A percentile compares a stretch with the other conserved stretches of the same genome.
Conservation (phyloP, 116 monocot species). For the Zostera marina region DNA sequence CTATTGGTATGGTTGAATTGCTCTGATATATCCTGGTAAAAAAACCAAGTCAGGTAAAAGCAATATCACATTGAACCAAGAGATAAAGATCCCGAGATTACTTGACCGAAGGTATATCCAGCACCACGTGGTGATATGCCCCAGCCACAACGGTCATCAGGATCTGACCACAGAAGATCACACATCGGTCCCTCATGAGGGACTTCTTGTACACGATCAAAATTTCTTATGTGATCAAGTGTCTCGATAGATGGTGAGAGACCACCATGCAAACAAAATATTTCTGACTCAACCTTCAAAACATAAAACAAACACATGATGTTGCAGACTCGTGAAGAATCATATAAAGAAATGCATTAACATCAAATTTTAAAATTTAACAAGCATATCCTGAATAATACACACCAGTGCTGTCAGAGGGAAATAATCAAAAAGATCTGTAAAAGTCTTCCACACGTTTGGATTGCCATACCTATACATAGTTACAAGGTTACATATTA, state of each 20-base stretch:
- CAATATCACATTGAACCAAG: neutral
- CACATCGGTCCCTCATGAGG: constrained; percentile 97
- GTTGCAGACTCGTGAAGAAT: neutral
- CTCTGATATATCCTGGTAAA: constrained; percentile 88
- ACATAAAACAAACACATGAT: neutral
- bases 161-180: constrained; percentile 95
- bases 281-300: constrained; percentile 81
- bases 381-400: constrained; percentile 8
- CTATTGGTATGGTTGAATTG: constrained; percentile 86
- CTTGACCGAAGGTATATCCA: constrained; percentile 93
- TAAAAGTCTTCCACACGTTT: constrained; percentile 95
- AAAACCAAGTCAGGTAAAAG: neutral
- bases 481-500: neutral
- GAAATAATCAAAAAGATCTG: constrained; percentile 97
- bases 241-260: constrained; percentile 89
- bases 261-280: constrained; percentile 92
- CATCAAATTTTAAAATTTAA: neutral
- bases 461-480: constrained; percentile 82
- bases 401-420: constrained; percentile 87
- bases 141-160: constrained; percentile 94
- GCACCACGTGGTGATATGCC: constrained; percentile 95
- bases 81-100: constrained; percentile 11
- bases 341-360: neutral
- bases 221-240: constrained; percentile 81
- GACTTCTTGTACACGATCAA: constrained; percentile 91